Evolutionary conservation across 2,329 filamentous ascomycete species (phyloP).

Genomic region (Alternaria hordeiaustralica): DNA sequence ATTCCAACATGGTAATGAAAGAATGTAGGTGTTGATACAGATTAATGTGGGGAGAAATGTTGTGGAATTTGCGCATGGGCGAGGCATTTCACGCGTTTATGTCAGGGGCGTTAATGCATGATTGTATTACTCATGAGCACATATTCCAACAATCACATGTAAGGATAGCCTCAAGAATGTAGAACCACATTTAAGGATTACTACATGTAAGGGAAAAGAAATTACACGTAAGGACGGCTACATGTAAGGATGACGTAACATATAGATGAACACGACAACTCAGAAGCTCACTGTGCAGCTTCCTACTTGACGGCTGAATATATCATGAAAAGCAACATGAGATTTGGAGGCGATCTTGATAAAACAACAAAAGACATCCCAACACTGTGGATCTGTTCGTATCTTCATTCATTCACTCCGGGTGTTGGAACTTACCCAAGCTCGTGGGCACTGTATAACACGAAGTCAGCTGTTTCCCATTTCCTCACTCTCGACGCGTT

Average conservation of each 20-base stretch:
- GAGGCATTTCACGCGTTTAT: neutral
- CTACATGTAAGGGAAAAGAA: neutral
- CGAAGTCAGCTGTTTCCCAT: neutral
- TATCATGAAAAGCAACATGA: neutral
- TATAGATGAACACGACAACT: neutral
- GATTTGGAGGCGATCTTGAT: neutral
- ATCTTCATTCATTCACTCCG: neutral
- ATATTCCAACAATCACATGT: neutral
- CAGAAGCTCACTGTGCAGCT: neutral
- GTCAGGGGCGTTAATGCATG: neutral
- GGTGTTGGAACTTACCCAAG: fast-evolving
- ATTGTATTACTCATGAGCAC: neutral
- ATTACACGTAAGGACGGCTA: neutral
- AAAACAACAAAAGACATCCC: fast-evolving
- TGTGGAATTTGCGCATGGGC: neutral
- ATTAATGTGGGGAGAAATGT: neutral
- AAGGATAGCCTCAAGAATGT: neutral
- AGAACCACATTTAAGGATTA: neutral
- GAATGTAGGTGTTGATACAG: neutral
- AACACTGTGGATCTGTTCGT: neutral
- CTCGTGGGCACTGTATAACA: neutral
- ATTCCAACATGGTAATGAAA: neutral
- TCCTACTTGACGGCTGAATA: fast-evolving
- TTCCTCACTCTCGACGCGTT: neutral
- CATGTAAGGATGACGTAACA: neutral